A percentile compares a stretch with the other conserved stretches of the same genome.
These are phyloP conservation scores for Gloeopeniophorella convolvens DNA, from an alignment of 768 basidiomycete species.

Conservation along the genomic window DNA sequence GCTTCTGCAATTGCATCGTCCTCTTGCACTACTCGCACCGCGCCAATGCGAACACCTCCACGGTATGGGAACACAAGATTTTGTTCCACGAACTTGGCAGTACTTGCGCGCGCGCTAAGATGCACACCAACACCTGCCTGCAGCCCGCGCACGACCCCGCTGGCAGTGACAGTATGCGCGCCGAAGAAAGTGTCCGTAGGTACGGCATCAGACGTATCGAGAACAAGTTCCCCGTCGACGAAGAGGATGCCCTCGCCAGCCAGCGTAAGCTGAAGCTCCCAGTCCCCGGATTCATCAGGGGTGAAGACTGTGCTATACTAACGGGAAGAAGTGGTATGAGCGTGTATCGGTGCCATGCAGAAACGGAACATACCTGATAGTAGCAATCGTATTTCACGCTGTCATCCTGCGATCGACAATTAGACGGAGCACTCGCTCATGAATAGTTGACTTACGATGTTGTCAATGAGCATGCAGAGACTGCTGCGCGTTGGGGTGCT, in stretches of 20 bases:
- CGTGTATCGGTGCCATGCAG: conserved; percentile 14
- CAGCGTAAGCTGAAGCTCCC: conserved; percentile 42
- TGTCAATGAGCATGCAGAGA: conserved; percentile 36
- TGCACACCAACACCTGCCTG: conserved; percentile 38
- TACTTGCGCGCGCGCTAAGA: conserved; percentile 28
- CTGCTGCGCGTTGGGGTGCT: conserved; percentile 33
- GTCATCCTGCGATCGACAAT: conserved; percentile 28
- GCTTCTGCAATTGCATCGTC: conserved; percentile 31
- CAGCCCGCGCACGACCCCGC: conserved; percentile 31
- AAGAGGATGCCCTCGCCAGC: conserved; percentile 45
- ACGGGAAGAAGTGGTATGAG: conserved; percentile 21
- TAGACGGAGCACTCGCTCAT: not conserved
- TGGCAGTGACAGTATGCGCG: conserved; percentile 36
- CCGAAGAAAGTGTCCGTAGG: conserved; percentile 37
- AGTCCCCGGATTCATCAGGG: conserved; percentile 46
- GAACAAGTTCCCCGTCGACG: conserved; percentile 40
- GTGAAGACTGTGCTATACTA: conserved; percentile 40
- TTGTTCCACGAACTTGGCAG: conserved; percentile 21
- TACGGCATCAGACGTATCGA: conserved; percentile 39
- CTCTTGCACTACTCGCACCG: conserved; percentile 25
- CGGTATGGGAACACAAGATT: conserved; percentile 28
- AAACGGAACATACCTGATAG: conserved; percentile 32
- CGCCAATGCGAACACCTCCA: conserved; percentile 20
- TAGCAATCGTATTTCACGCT: conserved; percentile 38
- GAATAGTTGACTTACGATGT: conserved; percentile 31